Evolutionary conservation across 78 protist species (phyloP).

Genomic region (Dictyostelium capitatum): DNA sequence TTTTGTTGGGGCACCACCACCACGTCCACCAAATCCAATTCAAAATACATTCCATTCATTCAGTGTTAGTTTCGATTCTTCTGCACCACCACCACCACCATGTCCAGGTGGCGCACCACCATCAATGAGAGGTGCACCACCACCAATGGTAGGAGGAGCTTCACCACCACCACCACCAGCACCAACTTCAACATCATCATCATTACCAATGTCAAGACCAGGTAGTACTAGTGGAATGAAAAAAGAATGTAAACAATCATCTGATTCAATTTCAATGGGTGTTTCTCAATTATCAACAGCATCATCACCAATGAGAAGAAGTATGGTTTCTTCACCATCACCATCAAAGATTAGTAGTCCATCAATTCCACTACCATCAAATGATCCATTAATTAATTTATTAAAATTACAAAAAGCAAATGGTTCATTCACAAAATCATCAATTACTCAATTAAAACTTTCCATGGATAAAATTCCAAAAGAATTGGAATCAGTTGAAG

Average conservation of each 20-base stretch:
- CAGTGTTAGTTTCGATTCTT: neutral
- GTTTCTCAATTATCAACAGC: too few species aligned
- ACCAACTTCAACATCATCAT: neutral
- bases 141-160: neutral
- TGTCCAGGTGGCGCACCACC: neutral
- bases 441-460: neutral
- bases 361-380: neutral
- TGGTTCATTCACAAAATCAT: conserved; percentile 29
- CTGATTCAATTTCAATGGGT: neutral
- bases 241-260: too few species aligned
- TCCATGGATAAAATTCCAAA: neutral
- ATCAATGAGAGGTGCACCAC: neutral
- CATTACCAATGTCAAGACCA: neutral
- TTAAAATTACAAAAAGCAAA: conserved; percentile 44
- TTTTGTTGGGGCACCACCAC: neutral
- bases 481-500: neutral
- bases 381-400: conserved; percentile 18
- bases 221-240: too few species aligned
- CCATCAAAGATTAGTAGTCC: too few species aligned
- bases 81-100: neutral
- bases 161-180: neutral
- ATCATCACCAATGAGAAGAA: too few species aligned
- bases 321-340: neutral
- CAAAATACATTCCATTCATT: neutral
- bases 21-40: neutral